These are phyloP conservation scores for Albifimbria verrucaria DNA, from an alignment of 2,329 filamentous ascomycete genomes.

Conservation along the genomic window DNA sequence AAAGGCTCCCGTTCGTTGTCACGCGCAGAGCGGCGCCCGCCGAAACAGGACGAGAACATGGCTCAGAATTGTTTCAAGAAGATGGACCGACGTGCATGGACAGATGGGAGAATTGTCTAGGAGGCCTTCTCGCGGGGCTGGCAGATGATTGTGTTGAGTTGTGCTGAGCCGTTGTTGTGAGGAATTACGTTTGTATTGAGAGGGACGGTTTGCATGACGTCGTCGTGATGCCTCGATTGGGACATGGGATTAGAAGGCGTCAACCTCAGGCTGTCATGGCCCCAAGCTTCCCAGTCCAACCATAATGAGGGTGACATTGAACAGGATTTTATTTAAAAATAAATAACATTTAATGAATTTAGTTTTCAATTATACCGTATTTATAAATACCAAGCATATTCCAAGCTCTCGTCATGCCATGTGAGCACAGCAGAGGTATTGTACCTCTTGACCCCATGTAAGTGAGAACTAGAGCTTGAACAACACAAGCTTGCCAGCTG, in stretches of 20 bases:
- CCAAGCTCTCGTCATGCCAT: too few species aligned
- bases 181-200: background rate
- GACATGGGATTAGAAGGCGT: background rate
- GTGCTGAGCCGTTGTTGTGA: background rate
- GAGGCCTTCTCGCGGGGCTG: background rate
- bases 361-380: too few species aligned
- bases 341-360: too few species aligned
- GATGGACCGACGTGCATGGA: background rate
- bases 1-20: constrained; percentile 70
- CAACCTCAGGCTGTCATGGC: too few species aligned
- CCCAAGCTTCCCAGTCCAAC: background rate
- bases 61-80: background rate
- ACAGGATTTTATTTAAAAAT: too few species aligned
- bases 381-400: too few species aligned
- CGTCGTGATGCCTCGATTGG: background rate
- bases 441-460: too few species aligned
- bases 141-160: background rate
- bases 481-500: too few species aligned
- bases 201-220: background rate
- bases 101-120: background rate
- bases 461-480: too few species aligned
- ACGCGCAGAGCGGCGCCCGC: constrained; percentile 42
- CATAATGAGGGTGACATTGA: background rate
- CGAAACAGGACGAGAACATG: constrained; percentile 62
- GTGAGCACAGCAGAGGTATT: too few species aligned